Percentiles rank a stretch among this genome's conserved stretches.
These are phyloP conservation scores for Candida coquimbonensis DNA, from an alignment of 805 yeast genomes.

Conservation along the genomic window DNA sequence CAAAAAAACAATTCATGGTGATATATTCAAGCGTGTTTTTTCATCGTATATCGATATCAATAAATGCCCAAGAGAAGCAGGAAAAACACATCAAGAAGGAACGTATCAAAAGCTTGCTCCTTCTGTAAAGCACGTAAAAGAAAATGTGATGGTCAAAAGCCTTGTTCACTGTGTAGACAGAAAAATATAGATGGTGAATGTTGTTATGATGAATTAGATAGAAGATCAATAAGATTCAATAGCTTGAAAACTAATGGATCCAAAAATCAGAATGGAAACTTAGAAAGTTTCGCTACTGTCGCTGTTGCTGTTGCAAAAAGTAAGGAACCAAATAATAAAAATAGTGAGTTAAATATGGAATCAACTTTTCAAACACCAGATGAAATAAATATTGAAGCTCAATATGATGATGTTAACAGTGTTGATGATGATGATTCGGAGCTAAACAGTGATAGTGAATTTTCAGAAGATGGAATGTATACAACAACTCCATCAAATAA, in stretches of 20 bases:
- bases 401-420: too few relatives aligned
- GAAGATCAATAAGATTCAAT: constrained; percentile 2
- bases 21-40: too few relatives aligned
- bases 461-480: neutral
- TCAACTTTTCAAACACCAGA: neutral
- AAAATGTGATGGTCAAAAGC: constrained; percentile 22
- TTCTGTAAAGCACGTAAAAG: constrained; percentile 33
- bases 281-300: neutral
- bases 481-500: neutral
- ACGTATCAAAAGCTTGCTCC: constrained; percentile 36
- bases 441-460: neutral
- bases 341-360: neutral
- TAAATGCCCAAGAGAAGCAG: neutral
- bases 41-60: too few relatives aligned
- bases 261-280: too few relatives aligned
- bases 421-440: too few relatives aligned
- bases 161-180: constrained; percentile 26
- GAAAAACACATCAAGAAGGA: constrained; percentile 18
- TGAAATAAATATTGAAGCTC: too few relatives aligned
- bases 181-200: constrained; percentile 22
- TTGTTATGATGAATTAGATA: constrained; percentile 14
- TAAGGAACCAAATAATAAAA: constrained; percentile 5
- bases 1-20: too few relatives aligned
- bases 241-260: neutral
- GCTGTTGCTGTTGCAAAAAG: neutral